These are phyloP conservation scores for Claviceps sp. DNA, from an alignment of 2,329 filamentous ascomycete genomes.

Conservation along the genomic window DNA sequence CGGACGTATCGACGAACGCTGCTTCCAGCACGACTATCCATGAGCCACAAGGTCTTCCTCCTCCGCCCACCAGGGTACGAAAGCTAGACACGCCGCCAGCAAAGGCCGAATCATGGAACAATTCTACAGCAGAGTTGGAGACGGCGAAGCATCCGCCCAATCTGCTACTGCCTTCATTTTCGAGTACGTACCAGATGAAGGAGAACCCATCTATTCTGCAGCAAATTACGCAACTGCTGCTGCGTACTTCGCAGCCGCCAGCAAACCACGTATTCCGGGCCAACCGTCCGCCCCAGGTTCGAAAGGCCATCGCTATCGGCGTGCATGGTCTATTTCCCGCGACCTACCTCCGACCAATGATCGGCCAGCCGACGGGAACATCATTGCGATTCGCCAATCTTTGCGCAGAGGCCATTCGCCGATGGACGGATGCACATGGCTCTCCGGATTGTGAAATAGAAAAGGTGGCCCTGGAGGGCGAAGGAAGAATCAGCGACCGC, in stretches of 20 bases:
- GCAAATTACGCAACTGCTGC: slow-evolving; percentile 45
- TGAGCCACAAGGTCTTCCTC: slow-evolving; percentile 3
- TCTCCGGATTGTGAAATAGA: slow-evolving; percentile 71
- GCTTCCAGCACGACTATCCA: background rate
- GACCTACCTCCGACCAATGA: slow-evolving; percentile 71
- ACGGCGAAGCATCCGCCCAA: slow-evolving; percentile 39
- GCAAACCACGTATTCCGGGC: slow-evolving; percentile 60
- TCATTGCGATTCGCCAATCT: slow-evolving; percentile 87
- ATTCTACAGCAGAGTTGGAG: slow-evolving; percentile 28
- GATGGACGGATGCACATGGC: slow-evolving; percentile 65
- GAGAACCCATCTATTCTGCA: slow-evolving; percentile 58
- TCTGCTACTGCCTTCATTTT: slow-evolving; percentile 56
- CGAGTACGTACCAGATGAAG: slow-evolving; percentile 52
- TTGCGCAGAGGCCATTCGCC: slow-evolving; percentile 67
- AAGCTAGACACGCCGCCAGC: slow-evolving; percentile 6
- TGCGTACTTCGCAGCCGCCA: slow-evolving; percentile 41
- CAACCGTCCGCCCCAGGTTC: slow-evolving; percentile 57
- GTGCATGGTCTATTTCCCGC: slow-evolving; percentile 92
- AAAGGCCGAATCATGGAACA: slow-evolving; percentile 11
- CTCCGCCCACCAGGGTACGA: slow-evolving; percentile 1
- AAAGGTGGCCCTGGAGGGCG: slow-evolving; percentile 87
- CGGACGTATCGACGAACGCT: slow-evolving; percentile 16
- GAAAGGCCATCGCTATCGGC: slow-evolving; percentile 81
- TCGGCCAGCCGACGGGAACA: slow-evolving; percentile 90
- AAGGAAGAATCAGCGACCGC: slow-evolving; percentile 80